Percentiles rank a stretch among this genome's conserved stretches.
Evolutionary conservation across 129 eudicot genomes (phyloP).

Genomic region (Centaurea solstitialis): DNA sequence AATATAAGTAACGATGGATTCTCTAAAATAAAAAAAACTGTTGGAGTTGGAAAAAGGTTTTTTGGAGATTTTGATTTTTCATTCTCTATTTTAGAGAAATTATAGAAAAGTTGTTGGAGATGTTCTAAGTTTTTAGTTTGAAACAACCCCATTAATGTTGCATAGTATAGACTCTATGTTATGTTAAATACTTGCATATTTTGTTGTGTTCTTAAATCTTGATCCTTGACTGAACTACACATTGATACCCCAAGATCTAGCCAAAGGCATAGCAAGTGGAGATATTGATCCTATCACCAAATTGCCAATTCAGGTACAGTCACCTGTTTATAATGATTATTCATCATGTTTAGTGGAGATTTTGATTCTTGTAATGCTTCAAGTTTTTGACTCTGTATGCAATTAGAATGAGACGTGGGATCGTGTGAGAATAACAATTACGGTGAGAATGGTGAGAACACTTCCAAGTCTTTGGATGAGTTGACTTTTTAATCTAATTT

Average conservation of each 20-base stretch:
- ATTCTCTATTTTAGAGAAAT: too few relatives aligned
- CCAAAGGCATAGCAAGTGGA: conserved; percentile 85
- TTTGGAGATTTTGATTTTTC: too few relatives aligned
- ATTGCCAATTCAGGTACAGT: conserved; percentile 69
- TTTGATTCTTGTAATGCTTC: not conserved
- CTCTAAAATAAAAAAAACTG: too few relatives aligned
- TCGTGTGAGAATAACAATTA: too few relatives aligned
- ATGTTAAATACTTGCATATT: not conserved
- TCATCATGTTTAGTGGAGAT: not conserved
- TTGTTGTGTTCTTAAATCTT: not conserved
- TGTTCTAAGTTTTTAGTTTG: not conserved
- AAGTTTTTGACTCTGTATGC: not conserved
- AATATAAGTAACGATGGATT: too few relatives aligned
- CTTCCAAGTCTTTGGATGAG: too few relatives aligned
- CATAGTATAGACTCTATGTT: not conserved
- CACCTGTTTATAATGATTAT: not conserved
- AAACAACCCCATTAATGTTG: not conserved
- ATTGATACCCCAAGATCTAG: conserved; percentile 67
- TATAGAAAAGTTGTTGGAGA: too few relatives aligned
- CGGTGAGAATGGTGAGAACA: too few relatives aligned
- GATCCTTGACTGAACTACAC: conserved; percentile 59
- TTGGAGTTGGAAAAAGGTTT: too few relatives aligned
- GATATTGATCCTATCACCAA: conserved; percentile 85
- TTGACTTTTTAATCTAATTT: too few relatives aligned
- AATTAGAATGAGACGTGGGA: too few relatives aligned